Percentiles rank a stretch among this genome's conserved stretches.
Conservation (phyloP, 2,329 filamentous ascomycete species). For the Drechslerella coelobrocha region DNA sequence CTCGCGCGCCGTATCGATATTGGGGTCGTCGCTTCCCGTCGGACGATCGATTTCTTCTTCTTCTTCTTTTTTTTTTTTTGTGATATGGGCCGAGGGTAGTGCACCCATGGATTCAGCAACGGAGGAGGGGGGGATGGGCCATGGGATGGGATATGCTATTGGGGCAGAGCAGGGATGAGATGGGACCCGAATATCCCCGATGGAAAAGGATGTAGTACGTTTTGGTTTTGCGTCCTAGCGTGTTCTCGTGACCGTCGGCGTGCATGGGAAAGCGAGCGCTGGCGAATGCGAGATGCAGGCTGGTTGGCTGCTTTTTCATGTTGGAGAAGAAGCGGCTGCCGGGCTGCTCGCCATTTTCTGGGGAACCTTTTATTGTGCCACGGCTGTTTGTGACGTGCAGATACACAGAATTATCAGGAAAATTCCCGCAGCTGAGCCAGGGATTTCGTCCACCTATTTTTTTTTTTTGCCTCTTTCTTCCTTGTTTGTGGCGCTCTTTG, state of each 20-base stretch:
- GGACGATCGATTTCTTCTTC: too few species aligned
- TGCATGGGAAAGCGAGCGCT: neutral
- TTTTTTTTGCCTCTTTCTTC: conserved; percentile 19
- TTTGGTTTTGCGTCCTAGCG: neutral
- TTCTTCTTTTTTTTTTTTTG: too few species aligned
- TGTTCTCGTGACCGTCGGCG: neutral
- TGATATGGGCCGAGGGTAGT: too few species aligned
- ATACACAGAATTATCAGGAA: conserved; percentile 13
- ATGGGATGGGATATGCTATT: too few species aligned
- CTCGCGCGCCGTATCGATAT: neutral
- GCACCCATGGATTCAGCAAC: too few species aligned
- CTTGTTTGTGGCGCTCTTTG: conserved; percentile 13
- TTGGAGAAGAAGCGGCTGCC: too few species aligned
- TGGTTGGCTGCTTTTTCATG: too few species aligned
- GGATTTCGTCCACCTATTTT: neutral
- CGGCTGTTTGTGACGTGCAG: neutral
- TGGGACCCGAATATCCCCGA: too few species aligned
- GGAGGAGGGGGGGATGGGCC: too few species aligned
- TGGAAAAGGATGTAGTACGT: too few species aligned
- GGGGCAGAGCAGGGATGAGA: too few species aligned
- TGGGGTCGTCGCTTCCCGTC: neutral
- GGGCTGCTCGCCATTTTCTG: neutral
- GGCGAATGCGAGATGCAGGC: neutral
- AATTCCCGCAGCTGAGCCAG: conserved; percentile 25
- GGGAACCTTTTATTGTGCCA: neutral